Conservation (phyloP, 768 basidiomycete genomes). For the Nidularia pulvinata region DNA sequence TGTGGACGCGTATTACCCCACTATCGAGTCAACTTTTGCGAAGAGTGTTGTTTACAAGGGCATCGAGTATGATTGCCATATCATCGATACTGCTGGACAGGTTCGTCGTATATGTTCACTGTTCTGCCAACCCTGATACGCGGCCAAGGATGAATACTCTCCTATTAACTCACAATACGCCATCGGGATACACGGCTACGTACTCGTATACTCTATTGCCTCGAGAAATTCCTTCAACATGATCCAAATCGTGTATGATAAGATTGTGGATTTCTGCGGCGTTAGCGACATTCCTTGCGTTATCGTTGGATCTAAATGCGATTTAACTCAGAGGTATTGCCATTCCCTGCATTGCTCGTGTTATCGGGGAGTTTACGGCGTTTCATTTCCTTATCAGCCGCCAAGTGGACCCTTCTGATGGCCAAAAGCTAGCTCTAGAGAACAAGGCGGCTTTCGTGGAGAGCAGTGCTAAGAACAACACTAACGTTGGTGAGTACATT, state of each 20-base stretch:
- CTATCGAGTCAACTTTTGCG: conserved; percentile 86
- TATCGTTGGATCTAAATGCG: conserved; percentile 91
- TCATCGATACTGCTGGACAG: conserved; percentile 98
- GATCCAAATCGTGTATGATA: conserved; percentile 94
- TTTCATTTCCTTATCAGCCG: conserved; percentile 35
- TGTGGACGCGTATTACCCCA: conserved; percentile 92
- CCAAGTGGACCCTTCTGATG: conserved; percentile 77
- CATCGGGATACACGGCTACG: conserved; percentile 96
- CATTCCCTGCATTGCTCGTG: conserved; percentile 8
- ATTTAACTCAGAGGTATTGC: conserved; percentile 73
- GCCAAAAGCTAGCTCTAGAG: conserved; percentile 68
- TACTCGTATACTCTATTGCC: conserved; percentile 95
- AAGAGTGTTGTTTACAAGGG: conserved; percentile 90
- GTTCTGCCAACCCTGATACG: not conserved
- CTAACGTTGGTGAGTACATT: conserved; percentile 78
- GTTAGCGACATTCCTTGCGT: conserved; percentile 88
- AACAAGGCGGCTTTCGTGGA: conserved; percentile 84
- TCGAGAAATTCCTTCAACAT: conserved; percentile 92
- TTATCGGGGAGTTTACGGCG: conserved; percentile 8
- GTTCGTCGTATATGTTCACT: conserved; percentile 35
- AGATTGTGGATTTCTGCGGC: conserved; percentile 93
- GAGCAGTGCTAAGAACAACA: conserved; percentile 84
- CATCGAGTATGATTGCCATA: conserved; percentile 92
- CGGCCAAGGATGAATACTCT: conserved; percentile 90
- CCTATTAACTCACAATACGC: conserved; percentile 93